Evolutionary conservation across 805 yeast genomes (phyloP), one percentile per base, ranked within the genome.

Genomic region (Saitoella complicata): DNA sequence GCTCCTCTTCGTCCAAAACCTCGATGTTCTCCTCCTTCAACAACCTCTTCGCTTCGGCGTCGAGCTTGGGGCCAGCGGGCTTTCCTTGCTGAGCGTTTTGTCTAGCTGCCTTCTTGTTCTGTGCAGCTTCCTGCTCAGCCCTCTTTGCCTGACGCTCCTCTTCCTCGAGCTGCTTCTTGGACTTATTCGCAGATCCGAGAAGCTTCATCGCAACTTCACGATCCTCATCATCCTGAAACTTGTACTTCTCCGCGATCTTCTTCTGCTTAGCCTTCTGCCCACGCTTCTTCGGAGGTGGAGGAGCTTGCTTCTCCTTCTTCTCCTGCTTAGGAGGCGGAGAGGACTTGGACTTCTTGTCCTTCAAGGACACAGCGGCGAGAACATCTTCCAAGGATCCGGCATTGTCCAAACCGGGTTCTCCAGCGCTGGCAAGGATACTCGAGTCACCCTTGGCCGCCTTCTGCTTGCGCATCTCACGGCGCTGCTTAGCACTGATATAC

Each of bases 141-240:
- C 61, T 58, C 38, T 60, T 55, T 41, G 64, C 64, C 33, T 59
- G 57, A 40, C 58, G 32, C 36, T 35, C 12, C 11, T 48, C 52
- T 37, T 51, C 52, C 35, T 32, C 30, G 31, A 33, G 41, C 42
- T 43, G 40, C 38, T 45, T 45, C 34, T 47, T 49, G 31, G 40
- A 41, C 37, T 38, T 46, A 53, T 84, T 85, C 55, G 83, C 65
- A 0, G 94, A 82, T 4, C 97, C 97, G 38, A 88, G 63, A 1
- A 80, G 82, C 47, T 80, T 76, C 81, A 88, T 76, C 51, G 93
- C 70, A 46, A 79, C 54, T 40, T 62, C 55, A 45, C 86, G 72
- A 54, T 88, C 97, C 46, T 82, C 91, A 43, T 84, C 95, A 58
- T 88, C 97, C 62, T 88, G 97, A 48, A 80, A 86, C 3, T 78